These are phyloP conservation scores for Neurospora sp. DNA, from an alignment of 495 filamentous ascomycete genomes.

Conservation along the genomic window DNA sequence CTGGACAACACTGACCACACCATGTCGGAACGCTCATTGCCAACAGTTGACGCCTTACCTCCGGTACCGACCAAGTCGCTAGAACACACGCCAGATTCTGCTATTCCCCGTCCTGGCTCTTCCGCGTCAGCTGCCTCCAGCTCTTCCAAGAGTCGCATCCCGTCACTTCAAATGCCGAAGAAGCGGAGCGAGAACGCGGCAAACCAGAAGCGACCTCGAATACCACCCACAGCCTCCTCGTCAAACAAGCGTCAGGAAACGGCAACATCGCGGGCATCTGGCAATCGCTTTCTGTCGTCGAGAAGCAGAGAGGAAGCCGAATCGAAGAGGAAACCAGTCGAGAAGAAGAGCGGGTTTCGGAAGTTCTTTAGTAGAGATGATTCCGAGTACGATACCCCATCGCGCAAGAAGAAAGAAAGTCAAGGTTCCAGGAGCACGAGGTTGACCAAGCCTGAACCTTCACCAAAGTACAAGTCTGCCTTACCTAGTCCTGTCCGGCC, in stretches of 20 bases:
- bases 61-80: slow-evolving; percentile 17
- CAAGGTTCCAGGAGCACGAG: not conserved
- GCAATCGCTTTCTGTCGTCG: slow-evolving; percentile 15
- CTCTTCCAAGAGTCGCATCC: slow-evolving; percentile 8
- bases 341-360: slow-evolving; percentile 25
- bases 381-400: slow-evolving; percentile 15
- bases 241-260: slow-evolving; percentile 11
- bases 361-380: slow-evolving; percentile 22
- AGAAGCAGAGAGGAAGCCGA: slow-evolving; percentile 13
- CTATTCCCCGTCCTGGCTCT: slow-evolving; percentile 5
- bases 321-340: slow-evolving; percentile 6
- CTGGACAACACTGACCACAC: slow-evolving; percentile 10
- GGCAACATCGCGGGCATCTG: slow-evolving; percentile 10
- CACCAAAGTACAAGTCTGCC: not conserved
- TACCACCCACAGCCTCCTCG: slow-evolving; percentile 17
- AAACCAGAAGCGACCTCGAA: slow-evolving; percentile 36
- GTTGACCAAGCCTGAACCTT: not conserved
- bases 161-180: slow-evolving; percentile 4
- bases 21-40: not conserved
- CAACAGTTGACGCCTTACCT: not conserved
- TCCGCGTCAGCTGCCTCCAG: slow-evolving; percentile 6
- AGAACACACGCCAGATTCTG: not conserved
- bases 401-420: slow-evolving; percentile 13
- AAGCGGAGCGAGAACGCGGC: slow-evolving; percentile 21
- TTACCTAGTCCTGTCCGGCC: not conserved